Evolutionary conservation across 129 eudicot genomes (phyloP).

Genomic region (Glebionis coronaria): DNA sequence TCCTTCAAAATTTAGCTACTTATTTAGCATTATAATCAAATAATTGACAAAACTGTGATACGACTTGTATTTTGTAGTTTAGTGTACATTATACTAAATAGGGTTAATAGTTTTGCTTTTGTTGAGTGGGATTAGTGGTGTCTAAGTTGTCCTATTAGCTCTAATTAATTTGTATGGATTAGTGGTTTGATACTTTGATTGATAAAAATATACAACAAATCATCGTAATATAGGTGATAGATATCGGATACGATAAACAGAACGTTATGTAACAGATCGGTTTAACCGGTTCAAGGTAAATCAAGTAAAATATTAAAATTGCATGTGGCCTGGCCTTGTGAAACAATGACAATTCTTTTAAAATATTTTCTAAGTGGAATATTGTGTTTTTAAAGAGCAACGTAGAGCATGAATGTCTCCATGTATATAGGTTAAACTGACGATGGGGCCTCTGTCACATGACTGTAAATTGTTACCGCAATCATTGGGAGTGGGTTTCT

Average conservation of each 20-base stretch:
- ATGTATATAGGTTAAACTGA: neutral
- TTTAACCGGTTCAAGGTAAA: no score
- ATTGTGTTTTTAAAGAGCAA: neutral
- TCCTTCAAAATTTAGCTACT: neutral
- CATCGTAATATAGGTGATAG: no score
- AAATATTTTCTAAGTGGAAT: neutral
- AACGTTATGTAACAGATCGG: no score
- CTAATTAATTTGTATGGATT: neutral
- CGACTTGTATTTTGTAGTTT: neutral
- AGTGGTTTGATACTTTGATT: neutral
- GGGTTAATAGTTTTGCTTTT: neutral
- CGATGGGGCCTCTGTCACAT: slow-evolving; percentile 20
- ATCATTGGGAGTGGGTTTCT: slow-evolving; percentile 31
- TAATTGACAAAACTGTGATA: slow-evolving; percentile 12
- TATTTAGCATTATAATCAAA: neutral
- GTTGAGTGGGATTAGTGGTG: slow-evolving; percentile 6
- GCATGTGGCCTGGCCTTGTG: no score
- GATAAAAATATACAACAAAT: no score
- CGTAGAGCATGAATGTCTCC: slow-evolving; percentile 9
- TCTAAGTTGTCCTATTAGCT: neutral
- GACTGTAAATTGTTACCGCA: slow-evolving; percentile 19
- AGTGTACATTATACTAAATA: slow-evolving; percentile 3
- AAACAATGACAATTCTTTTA: neutral
- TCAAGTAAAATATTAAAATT: no score
- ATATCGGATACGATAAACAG: no score